Conservation (phyloP, 2,329 filamentous ascomycete genomes). For the Neurospora sp. region DNA sequence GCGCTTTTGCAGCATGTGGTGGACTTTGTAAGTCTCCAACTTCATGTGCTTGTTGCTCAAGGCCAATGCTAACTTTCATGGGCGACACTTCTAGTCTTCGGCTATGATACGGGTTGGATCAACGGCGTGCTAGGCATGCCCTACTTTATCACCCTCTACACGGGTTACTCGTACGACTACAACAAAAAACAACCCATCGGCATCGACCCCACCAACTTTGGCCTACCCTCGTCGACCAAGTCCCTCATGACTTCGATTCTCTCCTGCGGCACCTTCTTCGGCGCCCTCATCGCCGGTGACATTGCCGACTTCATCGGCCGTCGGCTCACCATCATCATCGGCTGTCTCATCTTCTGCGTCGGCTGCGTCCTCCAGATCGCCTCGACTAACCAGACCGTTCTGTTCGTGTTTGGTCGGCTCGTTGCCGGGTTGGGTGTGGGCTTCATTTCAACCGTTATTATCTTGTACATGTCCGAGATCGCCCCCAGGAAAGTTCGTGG, state of each 20-base stretch:
- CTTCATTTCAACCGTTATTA: slow-evolving; percentile 57
- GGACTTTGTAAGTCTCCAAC: slow-evolving; percentile 33
- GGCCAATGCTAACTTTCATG: neutral
- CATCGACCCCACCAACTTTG: slow-evolving; percentile 12
- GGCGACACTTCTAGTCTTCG: slow-evolving; percentile 32
- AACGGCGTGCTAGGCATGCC: slow-evolving; percentile 33
- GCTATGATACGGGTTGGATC: slow-evolving; percentile 50
- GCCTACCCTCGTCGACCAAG: slow-evolving; percentile 17
- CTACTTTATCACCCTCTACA: slow-evolving; percentile 30
- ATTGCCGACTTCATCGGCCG: slow-evolving; percentile 55
- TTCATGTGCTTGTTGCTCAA: neutral
- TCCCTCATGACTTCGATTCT: slow-evolving; percentile 54
- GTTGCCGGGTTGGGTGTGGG: slow-evolving; percentile 57
- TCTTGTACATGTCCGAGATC: slow-evolving; percentile 60
- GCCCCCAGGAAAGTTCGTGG: slow-evolving; percentile 56
- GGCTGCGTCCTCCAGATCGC: slow-evolving; percentile 51
- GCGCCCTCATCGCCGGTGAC: slow-evolving; percentile 54
- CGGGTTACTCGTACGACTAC: slow-evolving; percentile 23
- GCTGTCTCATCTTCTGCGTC: slow-evolving; percentile 49
- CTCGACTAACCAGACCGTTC: slow-evolving; percentile 36
- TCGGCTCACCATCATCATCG: slow-evolving; percentile 46
- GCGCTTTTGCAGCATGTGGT: slow-evolving; percentile 49
- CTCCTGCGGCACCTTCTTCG: slow-evolving; percentile 54
- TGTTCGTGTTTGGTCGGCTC: slow-evolving; percentile 54
- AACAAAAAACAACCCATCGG: slow-evolving; percentile 17